phyloP scores from a whole-genome alignment of 2,329 filamentous ascomycete genomes.

The Hypoxylon sp. region DNA sequence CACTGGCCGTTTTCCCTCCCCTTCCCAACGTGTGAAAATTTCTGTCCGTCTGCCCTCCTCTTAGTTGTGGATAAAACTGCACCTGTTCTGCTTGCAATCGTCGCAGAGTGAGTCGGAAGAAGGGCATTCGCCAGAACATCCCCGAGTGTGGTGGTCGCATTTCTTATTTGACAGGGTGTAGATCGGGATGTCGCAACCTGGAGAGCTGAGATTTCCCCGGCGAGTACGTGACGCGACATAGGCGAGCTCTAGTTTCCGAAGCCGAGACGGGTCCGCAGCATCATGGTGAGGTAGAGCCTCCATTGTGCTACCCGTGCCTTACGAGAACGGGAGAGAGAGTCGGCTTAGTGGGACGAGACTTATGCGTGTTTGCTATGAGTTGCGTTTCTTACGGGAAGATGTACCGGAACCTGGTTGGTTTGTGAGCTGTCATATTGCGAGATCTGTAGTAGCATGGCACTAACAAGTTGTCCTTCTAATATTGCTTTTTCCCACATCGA shows the following conservation, averaged over 20 bases:
- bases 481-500: conserved; percentile 6
- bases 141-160: conserved; percentile 17
- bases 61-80: conserved; percentile 14
- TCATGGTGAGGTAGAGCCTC: not conserved
- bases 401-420: conserved; percentile 18
- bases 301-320: conserved; percentile 8
- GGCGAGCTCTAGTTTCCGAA: not conserved
- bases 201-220: not conserved
- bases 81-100: not conserved
- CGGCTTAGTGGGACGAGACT: conserved; percentile 3
- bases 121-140: conserved; percentile 4
- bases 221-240: not conserved
- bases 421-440: conserved; percentile 28
- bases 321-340: not conserved
- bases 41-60: not conserved
- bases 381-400: conserved; percentile 1
- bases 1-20: not conserved
- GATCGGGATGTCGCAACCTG: not conserved
- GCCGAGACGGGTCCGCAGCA: not conserved
- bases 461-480: no score
- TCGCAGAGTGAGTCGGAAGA: conserved; percentile 7
- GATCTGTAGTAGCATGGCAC: conserved; percentile 19
- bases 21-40: not conserved
- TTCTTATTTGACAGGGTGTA: not conserved
- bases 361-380: not conserved